Percentiles rank a stretch among this genome's conserved stretches.
Evolutionary conservation across 1,284 basidiomycete species (phyloP).

Genomic region (Ceratobasidium theobromae): DNA sequence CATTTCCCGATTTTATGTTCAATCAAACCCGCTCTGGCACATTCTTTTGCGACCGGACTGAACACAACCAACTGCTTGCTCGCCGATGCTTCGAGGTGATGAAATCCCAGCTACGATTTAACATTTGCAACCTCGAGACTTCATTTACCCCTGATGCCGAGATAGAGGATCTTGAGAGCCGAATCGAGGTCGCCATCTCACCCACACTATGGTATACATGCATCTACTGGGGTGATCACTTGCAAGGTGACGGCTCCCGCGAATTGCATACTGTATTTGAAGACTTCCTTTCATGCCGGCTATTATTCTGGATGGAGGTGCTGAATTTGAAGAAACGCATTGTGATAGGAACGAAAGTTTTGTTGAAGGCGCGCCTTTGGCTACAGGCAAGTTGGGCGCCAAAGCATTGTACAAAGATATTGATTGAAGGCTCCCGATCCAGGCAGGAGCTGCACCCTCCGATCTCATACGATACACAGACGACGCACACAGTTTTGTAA

Average conservation of each 20-base stretch:
- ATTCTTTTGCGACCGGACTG: background rate
- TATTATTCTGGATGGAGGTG: constrained; percentile 18
- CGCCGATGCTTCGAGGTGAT: constrained; percentile 1
- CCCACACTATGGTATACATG: background rate
- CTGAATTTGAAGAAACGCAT: constrained; percentile 5
- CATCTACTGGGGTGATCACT: constrained; percentile 4
- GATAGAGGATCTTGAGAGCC: background rate
- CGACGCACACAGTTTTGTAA: background rate
- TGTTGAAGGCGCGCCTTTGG: background rate
- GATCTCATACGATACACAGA: background rate
- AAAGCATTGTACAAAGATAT: background rate
- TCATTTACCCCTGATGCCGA: background rate
- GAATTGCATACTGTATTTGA: background rate
- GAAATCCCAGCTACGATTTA: background rate
- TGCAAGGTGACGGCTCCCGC: background rate
- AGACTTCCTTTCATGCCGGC: background rate
- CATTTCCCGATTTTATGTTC: constrained; percentile 15
- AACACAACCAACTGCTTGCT: background rate
- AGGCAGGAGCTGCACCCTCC: background rate
- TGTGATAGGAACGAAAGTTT: background rate
- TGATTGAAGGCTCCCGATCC: background rate
- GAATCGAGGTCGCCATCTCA: background rate
- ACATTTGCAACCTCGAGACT: constrained; percentile 1
- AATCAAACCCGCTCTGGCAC: background rate
- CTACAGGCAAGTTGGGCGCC: background rate